phyloP scores from a whole-genome alignment of 2,329 filamentous ascomycete genomes.

The Phaeomoniella chlamydospora region DNA sequence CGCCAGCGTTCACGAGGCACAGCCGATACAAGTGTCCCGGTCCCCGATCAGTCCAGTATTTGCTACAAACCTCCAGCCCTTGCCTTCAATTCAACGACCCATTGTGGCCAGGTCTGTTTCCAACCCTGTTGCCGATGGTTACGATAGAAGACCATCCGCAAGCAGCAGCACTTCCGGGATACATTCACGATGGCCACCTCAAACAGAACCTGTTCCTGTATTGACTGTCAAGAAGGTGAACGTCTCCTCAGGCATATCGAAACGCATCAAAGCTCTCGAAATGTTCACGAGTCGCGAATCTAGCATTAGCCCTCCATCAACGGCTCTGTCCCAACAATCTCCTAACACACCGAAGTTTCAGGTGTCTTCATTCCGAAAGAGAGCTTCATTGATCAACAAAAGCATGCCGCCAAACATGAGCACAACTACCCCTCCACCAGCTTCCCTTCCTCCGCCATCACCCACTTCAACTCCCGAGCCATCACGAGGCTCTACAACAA shows the following conservation, averaged over 20 bases:
- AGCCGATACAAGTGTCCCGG: constrained; percentile 62
- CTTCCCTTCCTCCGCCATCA: constrained; percentile 1
- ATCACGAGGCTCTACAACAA: neutral
- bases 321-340: constrained; percentile 1
- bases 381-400: neutral
- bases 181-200: constrained; percentile 11
- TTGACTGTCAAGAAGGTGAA: constrained; percentile 59
- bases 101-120: neutral
- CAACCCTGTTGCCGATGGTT: neutral
- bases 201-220: constrained; percentile 22
- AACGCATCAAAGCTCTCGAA: constrained; percentile 85
- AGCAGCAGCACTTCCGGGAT: constrained; percentile 10
- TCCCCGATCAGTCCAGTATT: constrained; percentile 63
- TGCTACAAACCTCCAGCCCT: constrained; percentile 15
- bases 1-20: constrained; percentile 71
- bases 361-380: neutral
- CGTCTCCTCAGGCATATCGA: constrained; percentile 80
- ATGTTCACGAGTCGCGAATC: constrained; percentile 48
- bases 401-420: neutral
- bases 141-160: neutral
- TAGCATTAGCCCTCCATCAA: constrained; percentile 15
- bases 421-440: neutral
- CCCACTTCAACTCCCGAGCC: constrained; percentile 3
- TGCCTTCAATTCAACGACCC: neutral
- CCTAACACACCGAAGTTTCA: neutral